Base-by-base conservation (phyloP, 805 yeast genomes). In the Suhomyces sp. region DNA sequence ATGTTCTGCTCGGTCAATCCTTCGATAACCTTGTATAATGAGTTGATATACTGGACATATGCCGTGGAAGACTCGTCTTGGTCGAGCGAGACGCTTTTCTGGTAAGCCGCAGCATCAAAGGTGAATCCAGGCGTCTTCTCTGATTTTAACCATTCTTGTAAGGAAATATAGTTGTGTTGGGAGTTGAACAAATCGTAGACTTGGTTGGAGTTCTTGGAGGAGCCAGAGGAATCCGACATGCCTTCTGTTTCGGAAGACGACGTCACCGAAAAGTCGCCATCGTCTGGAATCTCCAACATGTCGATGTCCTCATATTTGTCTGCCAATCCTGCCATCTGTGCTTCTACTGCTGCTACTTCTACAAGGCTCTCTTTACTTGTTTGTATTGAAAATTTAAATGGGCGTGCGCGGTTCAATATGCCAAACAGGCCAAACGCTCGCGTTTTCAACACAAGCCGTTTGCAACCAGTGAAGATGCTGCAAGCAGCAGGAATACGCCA, bases 21-120 rank as follows among this genome's bases (percentile, higher is more conserved):
- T 54, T 84, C 84, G 56, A 85, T 78, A 2, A 78, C 70, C 55
- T 81, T 80, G 65, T 79, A 87, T 12, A 82, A 59, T 8, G 73
- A 64, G 27, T 78, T 77, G 40, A 83, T 74, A 57, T 82, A 87
- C 9, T 74, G 64, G 2, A 70, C 60, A 58, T 79, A 85, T 22
- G 69, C 69, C 6, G 62, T 60, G 1, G 82, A 72, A 27, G 72
- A 69, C 42, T 73, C 79, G 24, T 75, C 67, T 17, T 38, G 44
- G 12, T 41, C 36, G 19, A 74, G 71, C 8, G 70, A 52, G 24
- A 79, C 48, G 42, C 73, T 68, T 8, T 60, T 58, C 38, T 63
- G 58, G 54, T 75, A 77, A 3, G 80, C 77, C 52, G 70, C 75
- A 12, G 74, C 52, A 54, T 77, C 74, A 27, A 77, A 72, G 44